Conservation (phyloP, 2,329 filamentous ascomycete species). For the Pseudogymnoascus verrucosus region DNA sequence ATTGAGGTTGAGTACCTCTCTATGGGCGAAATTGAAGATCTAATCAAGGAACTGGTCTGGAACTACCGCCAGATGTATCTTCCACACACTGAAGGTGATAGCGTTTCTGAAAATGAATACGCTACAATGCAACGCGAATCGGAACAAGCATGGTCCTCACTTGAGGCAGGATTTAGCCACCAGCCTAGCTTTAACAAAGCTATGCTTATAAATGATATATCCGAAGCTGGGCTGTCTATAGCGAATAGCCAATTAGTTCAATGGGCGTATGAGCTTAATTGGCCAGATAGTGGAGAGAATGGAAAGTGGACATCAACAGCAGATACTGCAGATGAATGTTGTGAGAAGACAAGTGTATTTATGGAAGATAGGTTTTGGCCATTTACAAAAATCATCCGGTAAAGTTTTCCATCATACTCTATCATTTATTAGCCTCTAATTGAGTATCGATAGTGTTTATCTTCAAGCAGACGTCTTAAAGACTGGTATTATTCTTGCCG, state of each 20-base stretch:
- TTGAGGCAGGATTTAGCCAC: conserved; percentile 30
- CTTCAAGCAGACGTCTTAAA: conserved; percentile 27
- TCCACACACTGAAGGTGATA: conserved; percentile 17
- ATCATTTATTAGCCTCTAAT: conserved; percentile 12
- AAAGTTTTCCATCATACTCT: conserved; percentile 8
- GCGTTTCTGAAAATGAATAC: conserved; percentile 22
- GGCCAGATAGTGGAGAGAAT: conserved; percentile 22
- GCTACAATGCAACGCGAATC: conserved; percentile 24
- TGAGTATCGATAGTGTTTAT: conserved; percentile 22
- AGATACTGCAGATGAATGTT: conserved; percentile 25
- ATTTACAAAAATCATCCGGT: conserved; percentile 32
- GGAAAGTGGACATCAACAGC: conserved; percentile 28
- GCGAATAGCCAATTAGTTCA: conserved; percentile 21
- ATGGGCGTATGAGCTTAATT: conserved; percentile 27
- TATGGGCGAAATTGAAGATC: conserved; percentile 21
- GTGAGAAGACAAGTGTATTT: conserved; percentile 25
- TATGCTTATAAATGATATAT: conserved; percentile 21
- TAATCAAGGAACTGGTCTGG: conserved; percentile 27
- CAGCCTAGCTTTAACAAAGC: conserved; percentile 21
- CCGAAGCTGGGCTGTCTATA: conserved; percentile 22
- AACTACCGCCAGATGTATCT: conserved; percentile 28
- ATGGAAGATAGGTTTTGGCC: conserved; percentile 30
- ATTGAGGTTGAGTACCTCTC: conserved; percentile 30
- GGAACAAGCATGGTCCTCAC: conserved; percentile 35
- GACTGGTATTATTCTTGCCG: conserved; percentile 29